These are phyloP conservation scores for Coemansia sp. DNA, from an alignment of 192 early-diverging fungal species.

Conservation along the genomic window DNA sequence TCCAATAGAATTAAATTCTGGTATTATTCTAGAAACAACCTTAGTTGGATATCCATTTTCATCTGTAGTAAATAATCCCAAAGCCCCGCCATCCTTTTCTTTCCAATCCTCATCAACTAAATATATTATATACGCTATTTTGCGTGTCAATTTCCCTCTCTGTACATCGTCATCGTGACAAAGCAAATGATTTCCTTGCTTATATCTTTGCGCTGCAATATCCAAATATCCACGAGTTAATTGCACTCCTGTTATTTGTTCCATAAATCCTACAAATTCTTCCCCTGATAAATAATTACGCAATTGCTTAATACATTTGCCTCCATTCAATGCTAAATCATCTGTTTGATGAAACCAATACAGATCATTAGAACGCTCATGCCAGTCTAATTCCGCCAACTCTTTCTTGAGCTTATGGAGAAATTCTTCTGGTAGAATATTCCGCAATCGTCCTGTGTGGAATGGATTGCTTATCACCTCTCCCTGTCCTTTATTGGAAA, in stretches of 20 bases:
- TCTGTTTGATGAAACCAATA: slow-evolving; percentile 70
- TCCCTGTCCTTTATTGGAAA: slow-evolving; percentile 10
- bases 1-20: slow-evolving; percentile 59
- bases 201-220: slow-evolving; percentile 68
- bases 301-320: slow-evolving; percentile 51
- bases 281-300: slow-evolving; percentile 61
- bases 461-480: slow-evolving; percentile 28
- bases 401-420: slow-evolving; percentile 24
- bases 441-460: slow-evolving; percentile 29
- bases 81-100: slow-evolving; percentile 61
- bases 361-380: slow-evolving; percentile 63
- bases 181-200: slow-evolving; percentile 60
- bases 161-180: slow-evolving; percentile 78
- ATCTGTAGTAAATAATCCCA: slow-evolving; percentile 64
- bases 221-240: slow-evolving; percentile 62
- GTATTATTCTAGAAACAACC: slow-evolving; percentile 48
- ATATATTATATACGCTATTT: slow-evolving; percentile 73
- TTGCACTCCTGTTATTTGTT: slow-evolving; percentile 60
- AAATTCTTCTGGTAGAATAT: slow-evolving; percentile 19
- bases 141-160: slow-evolving; percentile 56
- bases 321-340: slow-evolving; percentile 56
- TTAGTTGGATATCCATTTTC: slow-evolving; percentile 50
- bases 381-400: slow-evolving; percentile 30
- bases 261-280: slow-evolving; percentile 62
- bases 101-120: slow-evolving; percentile 66